Conservation (phyloP, 805 yeast species). For the Priceomyces haplophilus region DNA sequence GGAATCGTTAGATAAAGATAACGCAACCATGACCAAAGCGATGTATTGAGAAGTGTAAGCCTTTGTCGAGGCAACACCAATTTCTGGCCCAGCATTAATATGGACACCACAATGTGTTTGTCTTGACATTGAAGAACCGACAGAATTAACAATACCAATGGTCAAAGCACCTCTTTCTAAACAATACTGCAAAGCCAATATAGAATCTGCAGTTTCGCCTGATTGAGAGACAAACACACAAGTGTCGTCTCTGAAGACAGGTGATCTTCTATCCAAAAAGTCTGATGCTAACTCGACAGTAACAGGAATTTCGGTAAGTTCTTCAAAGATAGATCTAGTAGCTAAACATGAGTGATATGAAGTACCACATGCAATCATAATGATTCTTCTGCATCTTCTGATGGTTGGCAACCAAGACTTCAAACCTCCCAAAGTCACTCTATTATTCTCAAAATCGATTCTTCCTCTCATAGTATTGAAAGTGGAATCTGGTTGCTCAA, state of each 20-base stretch:
- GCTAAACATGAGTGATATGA: constrained; percentile 98
- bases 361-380: constrained; percentile 99
- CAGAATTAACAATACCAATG: constrained; percentile 95
- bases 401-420: constrained; percentile 80
- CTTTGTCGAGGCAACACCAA: constrained; percentile 98
- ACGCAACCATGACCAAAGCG: constrained; percentile 94
- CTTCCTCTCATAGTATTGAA: constrained; percentile 99
- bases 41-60: constrained; percentile 98
- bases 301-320: constrained; percentile 91
- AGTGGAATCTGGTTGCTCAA: constrained; percentile 97
- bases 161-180: constrained; percentile 96
- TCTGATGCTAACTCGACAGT: constrained; percentile 91
- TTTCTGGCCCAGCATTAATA: constrained; percentile 98
- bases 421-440: constrained; percentile 86
- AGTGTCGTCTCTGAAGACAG: constrained; percentile 98
- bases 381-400: constrained; percentile 90
- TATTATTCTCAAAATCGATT: constrained; percentile 79
- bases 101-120: constrained; percentile 99
- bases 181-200: constrained; percentile 92
- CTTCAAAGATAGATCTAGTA: constrained; percentile 94
- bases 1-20: constrained; percentile 90
- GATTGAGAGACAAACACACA: constrained; percentile 97
- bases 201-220: constrained; percentile 98
- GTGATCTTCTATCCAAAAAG: constrained; percentile 89
- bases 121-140: constrained; percentile 95